Evolutionary conservation across 2,329 filamentous ascomycete species (phyloP).

Genomic region (Macrophomina tecta): DNA sequence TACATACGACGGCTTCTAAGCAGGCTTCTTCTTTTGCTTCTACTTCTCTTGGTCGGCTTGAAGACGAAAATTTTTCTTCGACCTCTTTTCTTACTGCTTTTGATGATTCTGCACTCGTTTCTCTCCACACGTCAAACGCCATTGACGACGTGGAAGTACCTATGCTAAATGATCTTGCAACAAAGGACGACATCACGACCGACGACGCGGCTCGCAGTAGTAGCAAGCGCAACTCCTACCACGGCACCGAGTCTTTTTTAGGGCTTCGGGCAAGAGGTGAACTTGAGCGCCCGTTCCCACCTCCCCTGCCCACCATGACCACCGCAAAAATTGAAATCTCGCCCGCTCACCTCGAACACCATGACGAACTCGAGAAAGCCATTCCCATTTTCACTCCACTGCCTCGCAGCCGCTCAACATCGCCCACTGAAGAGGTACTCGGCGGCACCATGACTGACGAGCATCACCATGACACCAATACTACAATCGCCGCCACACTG

Average conservation of each 20-base stretch:
- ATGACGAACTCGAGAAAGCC: conserved; percentile 16
- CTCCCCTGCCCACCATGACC: conserved; percentile 49
- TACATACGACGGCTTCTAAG: conserved; percentile 41
- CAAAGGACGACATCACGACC: conserved; percentile 18
- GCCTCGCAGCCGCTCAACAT: conserved; percentile 26
- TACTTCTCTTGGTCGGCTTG: conserved; percentile 30
- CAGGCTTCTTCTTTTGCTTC: conserved; percentile 37
- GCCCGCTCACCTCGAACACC: conserved; percentile 15
- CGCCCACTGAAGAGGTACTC: conserved; percentile 47
- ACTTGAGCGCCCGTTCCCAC: conserved; percentile 21
- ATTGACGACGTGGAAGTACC: conserved; percentile 2
- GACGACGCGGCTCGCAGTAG: neutral
- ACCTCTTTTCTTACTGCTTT: neutral
- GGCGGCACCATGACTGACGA: neutral
- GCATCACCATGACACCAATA: neutral
- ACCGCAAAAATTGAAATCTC: conserved; percentile 35
- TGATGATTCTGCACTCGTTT: neutral
- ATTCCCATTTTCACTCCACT: conserved; percentile 23
- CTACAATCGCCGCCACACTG: neutral
- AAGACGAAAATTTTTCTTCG: conserved; percentile 5
- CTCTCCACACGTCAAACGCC: conserved; percentile 33
- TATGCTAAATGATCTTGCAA: conserved; percentile 7
- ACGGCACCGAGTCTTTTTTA: conserved; percentile 64
- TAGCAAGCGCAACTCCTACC: neutral
- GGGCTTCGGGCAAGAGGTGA: conserved; percentile 58